Conservation (phyloP, 768 basidiomycete species). For the Cystobasidium tubakii region DNA sequence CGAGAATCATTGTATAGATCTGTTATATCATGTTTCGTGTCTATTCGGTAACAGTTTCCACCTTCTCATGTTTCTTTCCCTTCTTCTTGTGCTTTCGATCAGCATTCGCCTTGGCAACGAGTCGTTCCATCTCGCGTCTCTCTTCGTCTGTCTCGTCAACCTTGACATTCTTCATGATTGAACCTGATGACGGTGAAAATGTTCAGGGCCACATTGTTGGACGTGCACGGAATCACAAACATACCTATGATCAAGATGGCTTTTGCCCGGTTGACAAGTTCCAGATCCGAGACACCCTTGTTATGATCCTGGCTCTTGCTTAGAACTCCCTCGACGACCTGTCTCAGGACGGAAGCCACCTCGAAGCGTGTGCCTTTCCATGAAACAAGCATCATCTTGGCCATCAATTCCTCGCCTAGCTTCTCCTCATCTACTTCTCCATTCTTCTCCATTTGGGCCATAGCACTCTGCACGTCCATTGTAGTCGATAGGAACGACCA, state of each 20-base stretch:
- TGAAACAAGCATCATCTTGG: slow-evolving; percentile 85
- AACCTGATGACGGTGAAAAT: background rate
- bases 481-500: slow-evolving; percentile 96
- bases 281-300: slow-evolving; percentile 62
- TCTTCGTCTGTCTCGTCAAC: slow-evolving; percentile 92
- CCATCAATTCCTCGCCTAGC: slow-evolving; percentile 85
- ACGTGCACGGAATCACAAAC: background rate
- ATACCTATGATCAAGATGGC: slow-evolving; percentile 82
- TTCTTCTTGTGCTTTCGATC: slow-evolving; percentile 38
- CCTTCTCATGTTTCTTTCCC: slow-evolving; percentile 33
- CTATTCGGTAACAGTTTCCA: background rate
- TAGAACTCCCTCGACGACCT: slow-evolving; percentile 59
- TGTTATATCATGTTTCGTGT: too few species aligned
- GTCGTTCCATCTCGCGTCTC: slow-evolving; percentile 88
- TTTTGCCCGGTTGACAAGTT: slow-evolving; percentile 74
- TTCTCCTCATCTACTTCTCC: slow-evolving; percentile 58
- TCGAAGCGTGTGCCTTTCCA: slow-evolving; percentile 97
- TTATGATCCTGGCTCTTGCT: slow-evolving; percentile 55
- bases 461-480: slow-evolving; percentile 70
- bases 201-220: background rate
- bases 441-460: slow-evolving; percentile 86
- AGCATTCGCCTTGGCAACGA: slow-evolving; percentile 45
- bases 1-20: too few species aligned
- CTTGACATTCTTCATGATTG: slow-evolving; percentile 70
- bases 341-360: slow-evolving; percentile 79